phyloP scores from a whole-genome alignment of 495 filamentous ascomycete species.

The Xylaria sp. region DNA sequence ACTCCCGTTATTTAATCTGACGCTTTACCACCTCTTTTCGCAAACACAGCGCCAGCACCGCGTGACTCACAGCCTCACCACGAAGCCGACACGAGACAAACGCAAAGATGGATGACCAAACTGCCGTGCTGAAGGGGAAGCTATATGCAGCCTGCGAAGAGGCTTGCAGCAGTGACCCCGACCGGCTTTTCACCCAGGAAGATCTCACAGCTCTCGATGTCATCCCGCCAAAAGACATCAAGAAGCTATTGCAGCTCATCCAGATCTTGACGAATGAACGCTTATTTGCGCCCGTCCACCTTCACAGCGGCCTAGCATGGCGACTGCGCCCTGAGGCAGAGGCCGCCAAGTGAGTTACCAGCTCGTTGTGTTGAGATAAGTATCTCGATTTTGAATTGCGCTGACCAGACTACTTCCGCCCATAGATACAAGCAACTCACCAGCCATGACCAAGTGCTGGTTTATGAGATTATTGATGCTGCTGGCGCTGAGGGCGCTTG shows the following conservation, averaged over 20 bases:
- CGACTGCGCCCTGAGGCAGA: slow-evolving; percentile 70
- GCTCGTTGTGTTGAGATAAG: neutral
- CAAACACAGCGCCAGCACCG: slow-evolving; percentile 44
- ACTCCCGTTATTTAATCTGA: slow-evolving; percentile 10
- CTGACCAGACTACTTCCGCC: slow-evolving; percentile 22
- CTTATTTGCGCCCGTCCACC: slow-evolving; percentile 66
- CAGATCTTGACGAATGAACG: slow-evolving; percentile 70
- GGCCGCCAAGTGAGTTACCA: slow-evolving; percentile 68
- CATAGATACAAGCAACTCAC: slow-evolving; percentile 69
- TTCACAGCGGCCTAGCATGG: slow-evolving; percentile 67
- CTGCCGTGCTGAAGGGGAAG: slow-evolving; percentile 33
- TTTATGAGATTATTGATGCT: slow-evolving; percentile 86
- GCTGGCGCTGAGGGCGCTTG: slow-evolving; percentile 84
- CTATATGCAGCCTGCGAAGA: slow-evolving; percentile 40
- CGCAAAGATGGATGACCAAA: slow-evolving; percentile 36
- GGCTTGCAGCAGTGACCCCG: slow-evolving; percentile 44
- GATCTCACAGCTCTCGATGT: slow-evolving; percentile 68
- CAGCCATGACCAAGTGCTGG: slow-evolving; percentile 72
- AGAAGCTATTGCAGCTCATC: slow-evolving; percentile 64
- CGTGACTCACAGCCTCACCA: slow-evolving; percentile 30
- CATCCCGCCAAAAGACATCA: slow-evolving; percentile 64
- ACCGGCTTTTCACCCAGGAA: slow-evolving; percentile 69
- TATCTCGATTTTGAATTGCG: neutral
- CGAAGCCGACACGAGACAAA: slow-evolving; percentile 1
- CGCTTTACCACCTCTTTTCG: slow-evolving; percentile 38